A percentile compares a stretch with the other conserved stretches of the same genome.
phyloP scores from a whole-genome alignment of 2,329 filamentous ascomycete species.

The Diaporthe batatas region DNA sequence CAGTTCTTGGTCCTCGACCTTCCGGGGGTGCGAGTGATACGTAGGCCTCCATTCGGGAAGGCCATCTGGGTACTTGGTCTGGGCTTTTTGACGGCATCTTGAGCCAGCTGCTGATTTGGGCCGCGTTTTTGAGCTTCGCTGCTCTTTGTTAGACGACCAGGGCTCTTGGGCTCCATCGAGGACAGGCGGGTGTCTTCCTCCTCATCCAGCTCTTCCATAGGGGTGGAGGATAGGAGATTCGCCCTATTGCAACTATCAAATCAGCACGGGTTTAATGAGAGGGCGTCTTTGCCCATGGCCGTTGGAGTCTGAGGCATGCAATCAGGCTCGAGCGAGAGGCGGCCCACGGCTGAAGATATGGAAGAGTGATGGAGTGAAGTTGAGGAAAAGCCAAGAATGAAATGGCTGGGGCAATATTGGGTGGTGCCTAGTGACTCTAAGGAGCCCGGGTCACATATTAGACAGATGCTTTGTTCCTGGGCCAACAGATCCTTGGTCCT shows the following conservation, averaged over 20 bases:
- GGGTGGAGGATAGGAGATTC: background rate
- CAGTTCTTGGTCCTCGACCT: slow-evolving; percentile 46
- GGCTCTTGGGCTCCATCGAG: slow-evolving; percentile 14
- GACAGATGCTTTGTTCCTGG: slow-evolving; percentile 19
- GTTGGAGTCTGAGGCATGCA: no score
- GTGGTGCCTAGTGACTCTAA: background rate
- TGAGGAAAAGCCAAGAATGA: background rate
- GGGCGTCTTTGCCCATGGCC: background rate
- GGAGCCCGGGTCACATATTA: slow-evolving; percentile 1
- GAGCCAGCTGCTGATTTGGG: background rate
- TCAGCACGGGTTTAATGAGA: background rate
- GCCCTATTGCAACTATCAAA: background rate
- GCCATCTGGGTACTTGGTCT: slow-evolving; percentile 34
- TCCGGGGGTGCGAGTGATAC: slow-evolving; percentile 47
- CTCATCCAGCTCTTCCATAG: background rate
- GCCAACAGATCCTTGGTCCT: background rate
- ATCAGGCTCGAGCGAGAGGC: background rate
- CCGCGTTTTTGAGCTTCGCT: background rate
- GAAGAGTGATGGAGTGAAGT: background rate
- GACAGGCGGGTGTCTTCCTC: slow-evolving; percentile 35
- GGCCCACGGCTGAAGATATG: background rate
- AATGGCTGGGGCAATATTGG: background rate
- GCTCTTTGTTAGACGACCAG: background rate
- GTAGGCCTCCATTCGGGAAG: slow-evolving; percentile 46
- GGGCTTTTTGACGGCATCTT: slow-evolving; percentile 1